Evolutionary conservation across 2,329 filamentous ascomycete species (phyloP).

Genomic region (Mollisia scopiformis): DNA sequence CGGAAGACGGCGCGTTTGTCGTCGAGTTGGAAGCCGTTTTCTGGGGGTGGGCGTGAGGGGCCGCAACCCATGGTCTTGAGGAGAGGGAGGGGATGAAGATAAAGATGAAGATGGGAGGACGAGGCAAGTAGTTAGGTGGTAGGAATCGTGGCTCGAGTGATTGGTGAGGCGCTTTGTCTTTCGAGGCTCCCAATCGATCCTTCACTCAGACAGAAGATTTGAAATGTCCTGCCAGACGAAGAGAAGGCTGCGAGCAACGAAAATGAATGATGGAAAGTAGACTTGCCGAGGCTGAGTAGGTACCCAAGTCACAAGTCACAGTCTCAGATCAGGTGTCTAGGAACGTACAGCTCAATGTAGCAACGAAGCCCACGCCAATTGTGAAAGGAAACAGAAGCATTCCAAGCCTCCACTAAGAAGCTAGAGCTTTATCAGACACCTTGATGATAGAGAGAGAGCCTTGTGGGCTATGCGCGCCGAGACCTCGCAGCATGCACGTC

Average conservation of each 20-base stretch:
- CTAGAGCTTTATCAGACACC: constrained; percentile 1
- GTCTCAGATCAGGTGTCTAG: not conserved
- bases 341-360: no score
- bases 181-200: not conserved
- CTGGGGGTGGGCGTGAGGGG: not conserved
- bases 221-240: not conserved
- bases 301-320: not conserved
- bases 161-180: not conserved
- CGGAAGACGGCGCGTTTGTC: not conserved
- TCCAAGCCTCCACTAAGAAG: constrained; percentile 3
- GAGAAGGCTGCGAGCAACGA: not conserved
- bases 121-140: not conserved
- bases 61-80: constrained; percentile 4
- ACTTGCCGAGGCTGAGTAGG: constrained; percentile 1
- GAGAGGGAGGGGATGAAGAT: no score
- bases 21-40: constrained; percentile 5
- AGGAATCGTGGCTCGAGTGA: not conserved
- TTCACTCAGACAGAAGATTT: no score
- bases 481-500: not conserved
- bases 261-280: not conserved
- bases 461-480: not conserved
- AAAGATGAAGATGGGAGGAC: not conserved
- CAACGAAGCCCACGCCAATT: not conserved
- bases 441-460: not conserved
- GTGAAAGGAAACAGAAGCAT: no score